Evolutionary conservation across 345 rosid species (phyloP), one percentile per base, ranked within the genome.

Genomic region (Eutrema heterophyllum): DNA sequence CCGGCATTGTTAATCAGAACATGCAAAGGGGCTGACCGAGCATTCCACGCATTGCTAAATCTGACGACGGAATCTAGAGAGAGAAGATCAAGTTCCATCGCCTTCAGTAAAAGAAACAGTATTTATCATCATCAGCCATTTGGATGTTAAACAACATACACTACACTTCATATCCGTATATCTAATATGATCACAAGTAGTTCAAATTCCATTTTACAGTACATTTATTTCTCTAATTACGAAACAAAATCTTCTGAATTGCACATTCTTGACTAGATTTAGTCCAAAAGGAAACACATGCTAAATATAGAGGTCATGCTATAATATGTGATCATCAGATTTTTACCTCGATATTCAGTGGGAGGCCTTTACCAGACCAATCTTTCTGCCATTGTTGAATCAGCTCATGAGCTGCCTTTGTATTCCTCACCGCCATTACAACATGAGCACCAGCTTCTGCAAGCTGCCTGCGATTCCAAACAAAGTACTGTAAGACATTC

Each of bases 401-500:
- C 72, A 93, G 74, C 24, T 85, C 92, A 8, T 78, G 79, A 56
- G 91, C 98, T 18, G 78, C 87, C 74, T 82, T 86, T 1, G 86
- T 71, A 39, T 91, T 89, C 83, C 98, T 88, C 21, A 94, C 98
- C 0, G 97, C 97, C 98, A 91, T 91, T 4, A 91, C 83, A 67
- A 91, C 95, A 79, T 86, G 96, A n/a, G 98, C 98, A 9, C 97
- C 98, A 16, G 90, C 87, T 75, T 91, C 93, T 9, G 96, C 97
- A 78, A 94, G 80, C 52, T 94, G 97, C 81, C 97, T 87, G 44
- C 24, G 40, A 41, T 48, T 40, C 5, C 55, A 30, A 44, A 45
- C n/a, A n/a, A 67, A 9, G 15, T 13, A 21, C 24, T 21, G 24
- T 26, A 61, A 73, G 9, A 33, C 15, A 1, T 65, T 33, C 63